Percentiles rank a stretch among this genome's conserved stretches.
Evolutionary conservation across 2,329 filamentous ascomycete species (phyloP).

Genomic region (Fulvia fulva): DNA sequence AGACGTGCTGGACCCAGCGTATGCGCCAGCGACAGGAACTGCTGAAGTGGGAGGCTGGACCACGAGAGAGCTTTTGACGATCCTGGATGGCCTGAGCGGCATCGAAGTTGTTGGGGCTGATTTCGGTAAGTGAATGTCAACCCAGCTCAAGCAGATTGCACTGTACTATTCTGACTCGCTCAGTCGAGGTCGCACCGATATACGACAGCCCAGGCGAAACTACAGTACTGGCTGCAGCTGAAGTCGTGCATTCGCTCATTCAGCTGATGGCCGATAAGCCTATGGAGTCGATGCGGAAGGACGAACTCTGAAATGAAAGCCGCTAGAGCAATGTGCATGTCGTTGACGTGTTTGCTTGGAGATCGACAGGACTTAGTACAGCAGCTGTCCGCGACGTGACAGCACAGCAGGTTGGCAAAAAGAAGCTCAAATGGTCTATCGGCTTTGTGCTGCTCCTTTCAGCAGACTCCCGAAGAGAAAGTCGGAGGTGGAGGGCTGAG

Average conservation of each 20-base stretch:
- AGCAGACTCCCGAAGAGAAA: no score
- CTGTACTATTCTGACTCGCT: background rate
- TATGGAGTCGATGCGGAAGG: slow-evolving; percentile 22
- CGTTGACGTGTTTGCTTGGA: no score
- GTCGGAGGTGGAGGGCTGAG: no score
- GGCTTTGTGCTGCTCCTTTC: no score
- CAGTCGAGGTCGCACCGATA: slow-evolving; percentile 58
- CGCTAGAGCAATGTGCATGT: no score
- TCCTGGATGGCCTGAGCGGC: slow-evolving; percentile 56
- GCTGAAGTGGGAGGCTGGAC: slow-evolving; percentile 61
- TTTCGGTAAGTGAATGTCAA: slow-evolving; percentile 39
- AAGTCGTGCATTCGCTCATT: slow-evolving; percentile 50
- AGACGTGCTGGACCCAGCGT: slow-evolving; percentile 55
- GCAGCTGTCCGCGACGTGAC: no score
- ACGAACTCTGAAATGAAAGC: background rate
- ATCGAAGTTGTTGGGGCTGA: slow-evolving; percentile 58
- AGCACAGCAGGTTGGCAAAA: no score
- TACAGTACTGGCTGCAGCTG: slow-evolving; percentile 53
- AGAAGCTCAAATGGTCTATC: no score
- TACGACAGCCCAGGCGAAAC: slow-evolving; percentile 60
- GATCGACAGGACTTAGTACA: no score
- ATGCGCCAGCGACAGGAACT: slow-evolving; percentile 53
- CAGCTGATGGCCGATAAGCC: slow-evolving; percentile 45
- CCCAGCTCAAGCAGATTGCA: background rate
- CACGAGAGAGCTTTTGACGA: slow-evolving; percentile 55